A percentile compares a stretch with the other conserved stretches of the same genome.
These are phyloP conservation scores for Trypethelium eluteriae DNA, from an alignment of 495 filamentous ascomycete species.

Conservation along the genomic window DNA sequence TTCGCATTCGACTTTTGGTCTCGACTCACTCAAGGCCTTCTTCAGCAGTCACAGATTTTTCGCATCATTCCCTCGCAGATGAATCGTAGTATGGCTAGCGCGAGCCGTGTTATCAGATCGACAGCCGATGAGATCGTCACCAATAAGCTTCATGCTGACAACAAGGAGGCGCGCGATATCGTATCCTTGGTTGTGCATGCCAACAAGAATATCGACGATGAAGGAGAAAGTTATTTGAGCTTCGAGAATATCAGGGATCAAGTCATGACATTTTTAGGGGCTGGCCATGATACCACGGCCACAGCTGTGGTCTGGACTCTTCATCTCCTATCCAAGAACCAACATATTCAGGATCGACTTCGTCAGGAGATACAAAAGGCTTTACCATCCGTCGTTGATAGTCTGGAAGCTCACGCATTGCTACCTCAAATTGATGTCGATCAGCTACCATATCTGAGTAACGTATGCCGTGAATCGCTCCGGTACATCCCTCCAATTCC, in stretches of 20 bases:
- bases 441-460: conserved; percentile 55
- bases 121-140: conserved; percentile 59
- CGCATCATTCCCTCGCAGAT: conserved; percentile 54
- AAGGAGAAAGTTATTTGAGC: conserved; percentile 57
- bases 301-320: conserved; percentile 53
- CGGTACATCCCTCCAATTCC: conserved; percentile 54
- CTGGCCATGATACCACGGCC: conserved; percentile 79
- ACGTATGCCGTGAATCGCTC: conserved; percentile 53
- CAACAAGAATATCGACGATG: conserved; percentile 52
- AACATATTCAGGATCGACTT: conserved; percentile 48
- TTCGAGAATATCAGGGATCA: conserved; percentile 81
- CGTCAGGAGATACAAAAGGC: conserved; percentile 54
- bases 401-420: conserved; percentile 22
- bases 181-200: conserved; percentile 58
- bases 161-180: conserved; percentile 60
- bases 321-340: conserved; percentile 53
- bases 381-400: conserved; percentile 49
- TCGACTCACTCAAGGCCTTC: conserved; percentile 39
- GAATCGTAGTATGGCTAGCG: conserved; percentile 52
- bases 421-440: conserved; percentile 41
- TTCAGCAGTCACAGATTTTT: conserved; percentile 42
- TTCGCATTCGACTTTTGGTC: conserved; percentile 41
- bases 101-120: conserved; percentile 51
- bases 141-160: conserved; percentile 56
- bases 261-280: conserved; percentile 90